These are phyloP conservation scores for Hymenochaete sp. DNA, from an alignment of 1,284 basidiomycete species.

Conservation along the genomic window DNA sequence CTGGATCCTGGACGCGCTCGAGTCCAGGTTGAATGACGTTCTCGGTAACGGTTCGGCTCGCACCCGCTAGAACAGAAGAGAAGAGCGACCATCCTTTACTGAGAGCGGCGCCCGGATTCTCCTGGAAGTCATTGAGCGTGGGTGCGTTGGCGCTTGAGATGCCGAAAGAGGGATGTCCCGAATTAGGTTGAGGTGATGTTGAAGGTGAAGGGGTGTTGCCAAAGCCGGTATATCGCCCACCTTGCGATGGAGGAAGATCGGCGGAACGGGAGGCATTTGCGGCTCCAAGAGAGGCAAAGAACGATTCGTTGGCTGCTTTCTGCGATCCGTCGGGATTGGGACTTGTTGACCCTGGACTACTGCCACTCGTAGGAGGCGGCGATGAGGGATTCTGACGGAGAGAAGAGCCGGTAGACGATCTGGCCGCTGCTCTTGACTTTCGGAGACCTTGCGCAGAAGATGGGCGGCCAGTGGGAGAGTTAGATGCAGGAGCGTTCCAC, in stretches of 20 bases:
- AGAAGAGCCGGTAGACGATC: slow-evolving; percentile 37
- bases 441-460: slow-evolving; percentile 66
- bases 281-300: slow-evolving; percentile 65
- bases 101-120: slow-evolving; percentile 68
- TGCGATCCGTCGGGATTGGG: slow-evolving; percentile 34
- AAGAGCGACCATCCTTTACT: slow-evolving; percentile 83
- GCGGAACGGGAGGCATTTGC: slow-evolving; percentile 61
- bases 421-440: slow-evolving; percentile 62
- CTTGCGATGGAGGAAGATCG: slow-evolving; percentile 75
- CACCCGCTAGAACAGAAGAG: slow-evolving; percentile 64
- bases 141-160: slow-evolving; percentile 68
- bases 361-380: slow-evolving; percentile 35
- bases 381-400: slow-evolving; percentile 48
- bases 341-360: slow-evolving; percentile 28
- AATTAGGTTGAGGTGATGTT: slow-evolving; percentile 25
- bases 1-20: slow-evolving; percentile 68
- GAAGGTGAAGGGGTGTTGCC: slow-evolving; percentile 60
- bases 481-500: slow-evolving; percentile 26
- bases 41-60: slow-evolving; percentile 65
- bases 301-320: slow-evolving; percentile 68
- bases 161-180: slow-evolving; percentile 50
- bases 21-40: slow-evolving; percentile 77
- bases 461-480: slow-evolving; percentile 45
- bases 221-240: slow-evolving; percentile 79
- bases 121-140: slow-evolving; percentile 63